Percentiles rank a stretch among this genome's conserved stretches.
phyloP scores from a whole-genome alignment of 2,329 filamentous ascomycete species.

The Fusarium denticulatum region DNA sequence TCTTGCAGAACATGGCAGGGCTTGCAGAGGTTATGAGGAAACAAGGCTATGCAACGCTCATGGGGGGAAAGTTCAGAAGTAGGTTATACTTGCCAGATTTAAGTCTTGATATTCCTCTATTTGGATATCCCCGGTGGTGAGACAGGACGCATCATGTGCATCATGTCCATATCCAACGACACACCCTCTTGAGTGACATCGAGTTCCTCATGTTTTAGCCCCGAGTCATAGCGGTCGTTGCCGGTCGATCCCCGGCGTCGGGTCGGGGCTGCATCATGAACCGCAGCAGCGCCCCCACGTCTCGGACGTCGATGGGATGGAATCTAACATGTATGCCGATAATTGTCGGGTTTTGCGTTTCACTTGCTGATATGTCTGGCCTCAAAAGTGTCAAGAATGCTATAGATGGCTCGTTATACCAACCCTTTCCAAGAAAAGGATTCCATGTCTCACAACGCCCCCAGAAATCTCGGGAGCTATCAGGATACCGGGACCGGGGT shows the following conservation, averaged over 20 bases:
- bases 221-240: slow-evolving; percentile 14
- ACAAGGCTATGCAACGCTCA: neutral
- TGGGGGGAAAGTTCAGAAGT: neutral
- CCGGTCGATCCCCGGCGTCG: slow-evolving; percentile 22
- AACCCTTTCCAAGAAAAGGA: slow-evolving; percentile 1
- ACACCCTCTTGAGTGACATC: neutral
- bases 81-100: neutral
- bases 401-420: slow-evolving; percentile 1
- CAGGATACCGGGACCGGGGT: slow-evolving; percentile 9
- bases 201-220: slow-evolving; percentile 6
- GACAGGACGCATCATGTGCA: neutral
- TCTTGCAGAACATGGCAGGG: neutral
- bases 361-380: neutral
- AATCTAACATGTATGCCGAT: neutral
- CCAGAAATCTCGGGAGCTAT: neutral
- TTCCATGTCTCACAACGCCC: slow-evolving; percentile 28
- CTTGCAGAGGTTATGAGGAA: neutral
- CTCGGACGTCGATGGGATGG: neutral
- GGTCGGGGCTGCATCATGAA: neutral
- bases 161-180: neutral
- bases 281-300: neutral
- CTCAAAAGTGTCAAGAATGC: neutral
- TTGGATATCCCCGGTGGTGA: neutral
- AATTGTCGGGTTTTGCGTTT: slow-evolving; percentile 10
- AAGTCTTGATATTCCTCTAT: neutral